Percentiles rank a stretch among this genome's conserved stretches.
phyloP scores from a whole-genome alignment of 805 yeast species.

The Kodamaea leandrae region DNA sequence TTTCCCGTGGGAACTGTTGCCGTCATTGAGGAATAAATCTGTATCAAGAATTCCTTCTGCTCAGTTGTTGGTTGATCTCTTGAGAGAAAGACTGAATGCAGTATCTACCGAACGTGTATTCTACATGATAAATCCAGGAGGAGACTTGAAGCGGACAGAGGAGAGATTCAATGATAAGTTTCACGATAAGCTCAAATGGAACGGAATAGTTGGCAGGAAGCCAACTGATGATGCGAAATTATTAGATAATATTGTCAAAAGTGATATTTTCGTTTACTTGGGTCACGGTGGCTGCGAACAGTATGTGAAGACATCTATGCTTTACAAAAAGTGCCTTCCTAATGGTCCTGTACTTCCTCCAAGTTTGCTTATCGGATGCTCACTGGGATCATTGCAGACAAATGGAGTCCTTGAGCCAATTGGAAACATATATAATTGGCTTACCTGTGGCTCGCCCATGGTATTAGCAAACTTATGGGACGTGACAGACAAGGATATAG shows the following conservation, averaged over 20 bases:
- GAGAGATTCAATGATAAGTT: constrained; percentile 49
- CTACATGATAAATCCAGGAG: constrained; percentile 78
- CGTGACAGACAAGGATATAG: constrained; percentile 95
- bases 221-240: constrained; percentile 58
- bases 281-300: constrained; percentile 99
- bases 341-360: constrained; percentile 52
- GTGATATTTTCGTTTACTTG: constrained; percentile 63
- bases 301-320: constrained; percentile 54
- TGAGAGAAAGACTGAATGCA: constrained; percentile 16
- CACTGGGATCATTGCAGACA: constrained; percentile 67
- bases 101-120: constrained; percentile 20
- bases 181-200: constrained; percentile 41
- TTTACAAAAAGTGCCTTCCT: constrained; percentile 30
- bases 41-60: constrained; percentile 75
- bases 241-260: constrained; percentile 33
- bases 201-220: constrained; percentile 49
- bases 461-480: constrained; percentile 91
- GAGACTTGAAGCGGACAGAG: constrained; percentile 72
- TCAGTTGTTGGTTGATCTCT: constrained; percentile 38
- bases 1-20: constrained; percentile 90
- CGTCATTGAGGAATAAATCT: constrained; percentile 51
- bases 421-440: constrained; percentile 75
- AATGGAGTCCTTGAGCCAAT: constrained; percentile 65
- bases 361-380: constrained; percentile 78
- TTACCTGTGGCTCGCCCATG: constrained; percentile 80